Percentiles rank a stretch among this genome's conserved stretches.
These are phyloP conservation scores for Trichoderma pleuroti DNA, from an alignment of 2,329 filamentous ascomycete genomes.

Conservation along the genomic window DNA sequence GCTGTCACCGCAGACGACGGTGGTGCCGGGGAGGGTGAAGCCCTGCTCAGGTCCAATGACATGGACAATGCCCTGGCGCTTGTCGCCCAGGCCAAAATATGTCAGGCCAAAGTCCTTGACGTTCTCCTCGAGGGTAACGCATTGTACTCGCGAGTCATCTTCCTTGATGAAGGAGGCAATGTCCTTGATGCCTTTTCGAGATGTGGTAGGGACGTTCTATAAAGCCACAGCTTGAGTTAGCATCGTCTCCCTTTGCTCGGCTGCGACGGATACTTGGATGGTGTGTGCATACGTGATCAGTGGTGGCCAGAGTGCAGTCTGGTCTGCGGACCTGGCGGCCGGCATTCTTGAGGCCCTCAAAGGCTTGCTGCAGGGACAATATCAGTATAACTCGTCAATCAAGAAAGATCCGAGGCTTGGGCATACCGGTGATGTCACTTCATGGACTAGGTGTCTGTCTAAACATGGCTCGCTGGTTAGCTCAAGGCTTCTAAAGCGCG, in stretches of 20 bases:
- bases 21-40: constrained; percentile 95
- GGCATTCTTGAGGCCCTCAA: constrained; percentile 90
- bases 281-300: constrained; percentile 74
- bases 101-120: constrained; percentile 95
- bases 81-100: constrained; percentile 95
- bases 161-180: constrained; percentile 93
- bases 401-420: neutral
- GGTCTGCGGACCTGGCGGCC: constrained; percentile 83
- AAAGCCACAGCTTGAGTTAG: constrained; percentile 21
- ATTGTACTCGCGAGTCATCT: constrained; percentile 89
- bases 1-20: constrained; percentile 94
- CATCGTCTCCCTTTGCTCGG: neutral
- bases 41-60: constrained; percentile 98
- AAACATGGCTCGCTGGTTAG: constrained; percentile 18
- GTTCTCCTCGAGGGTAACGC: constrained; percentile 93
- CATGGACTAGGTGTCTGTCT: constrained; percentile 95
- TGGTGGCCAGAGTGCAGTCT: constrained; percentile 94
- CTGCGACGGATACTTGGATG: neutral
- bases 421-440: constrained; percentile 91
- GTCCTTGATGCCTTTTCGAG: constrained; percentile 89
- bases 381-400: neutral
- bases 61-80: constrained; percentile 96
- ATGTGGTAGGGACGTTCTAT: constrained; percentile 89
- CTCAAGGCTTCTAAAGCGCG: neutral
- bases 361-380: constrained; percentile 69